Base-by-base conservation (phyloP, 2,329 filamentous ascomycete genomes). In the Metarhizium guizhouense region DNA sequence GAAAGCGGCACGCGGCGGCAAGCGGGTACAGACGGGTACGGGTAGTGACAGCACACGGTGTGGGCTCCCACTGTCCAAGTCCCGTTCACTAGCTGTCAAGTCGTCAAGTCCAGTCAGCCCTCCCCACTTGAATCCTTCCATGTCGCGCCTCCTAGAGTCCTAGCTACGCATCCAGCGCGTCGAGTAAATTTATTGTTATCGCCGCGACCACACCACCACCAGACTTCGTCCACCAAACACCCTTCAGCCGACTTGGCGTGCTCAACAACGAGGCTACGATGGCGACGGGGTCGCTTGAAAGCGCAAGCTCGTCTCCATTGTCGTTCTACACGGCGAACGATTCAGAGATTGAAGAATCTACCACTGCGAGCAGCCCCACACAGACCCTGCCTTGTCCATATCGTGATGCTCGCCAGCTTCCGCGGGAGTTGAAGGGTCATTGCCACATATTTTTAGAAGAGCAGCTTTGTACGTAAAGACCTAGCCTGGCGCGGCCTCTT, bases 371-470 rank as follows among this genome's bases (percentile, higher is more conserved):
- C 57, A 73, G 69, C 47, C 70, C 69, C 3, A 57, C 61, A 5
- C 66, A 68, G 32, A 59, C 60, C 20, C 60, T 61, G 43, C 63
- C 65, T 6, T 65, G 63, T 51, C 65, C 64, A 4, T 87, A 85
- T 68, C 78, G 80, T 60, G 69, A 75, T n/a, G 76, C 78, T 6
- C 76, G 73, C 58, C 69, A 72, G 47, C 70, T 91, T 13, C 82
- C 85, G 1, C 81, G 78, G 56, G 83, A 87, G 62, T 70, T 92
- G 18, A 80, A 78, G 55, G 75, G 83, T 56, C 84, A 90, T 63
- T 83, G 82, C 61, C 81, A 83, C 56, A 86, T 90, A 48, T 88
- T 87, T 65, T 74, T 93, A 0, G 88, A 93, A 68, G 88, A 93
- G 69, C 77, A 83, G 56, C 79, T 91, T 32, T 87, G 84, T 86